Base-by-base conservation (phyloP, 768 basidiomycete species). In the Pulveroboletus sp. region DNA sequence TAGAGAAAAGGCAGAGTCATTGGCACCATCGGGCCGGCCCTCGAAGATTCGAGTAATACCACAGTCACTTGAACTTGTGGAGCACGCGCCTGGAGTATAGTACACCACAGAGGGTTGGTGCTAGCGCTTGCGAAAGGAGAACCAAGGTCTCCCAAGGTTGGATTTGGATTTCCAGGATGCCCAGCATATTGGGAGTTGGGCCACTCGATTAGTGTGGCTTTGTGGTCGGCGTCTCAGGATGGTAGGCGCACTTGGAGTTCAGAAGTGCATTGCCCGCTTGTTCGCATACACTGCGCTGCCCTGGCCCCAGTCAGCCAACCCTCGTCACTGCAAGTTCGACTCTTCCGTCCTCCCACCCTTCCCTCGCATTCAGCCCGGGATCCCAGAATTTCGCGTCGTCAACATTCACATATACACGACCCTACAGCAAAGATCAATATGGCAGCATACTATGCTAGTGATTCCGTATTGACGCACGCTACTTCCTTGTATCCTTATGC, bases 401-500 rank as follows among this genome's bases (percentile, higher is more conserved):
- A 7, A 26, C 38, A 24, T 48, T 52, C 36, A 39, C 39, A 39
- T 9, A 39, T 46, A 53, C 59, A 18, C 44, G 48, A 44, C 50
- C 51, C 21, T 4, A 21, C 27, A 44, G n/a, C 35, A 46, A 48
- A 58, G 24, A 56, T 49, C 53, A 53, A 32, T 28, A 68, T 68
- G 66, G 66, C 66, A 13, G 64, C 68, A 24, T 68, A 60, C 57
- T 68, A 68, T 38, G 60, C 56, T 35, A 46, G 30, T 27, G 64
- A 69, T 27, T 53, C 66, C 39, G 40, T 62, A 26, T 43, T 69
- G 24, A 58, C 66, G n/a, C 66, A 69, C 47, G 60, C 60, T 5
- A 69, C 64, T 8, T 66, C 66, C 44, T 47, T 69, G 44, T 63
- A 67, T 31, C 66, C 68, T 38, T 69, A 68, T 55, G 54, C 52